Conservation (phyloP, 371 early-diverging fungal species). For the Capillidium rhysosporum region DNA sequence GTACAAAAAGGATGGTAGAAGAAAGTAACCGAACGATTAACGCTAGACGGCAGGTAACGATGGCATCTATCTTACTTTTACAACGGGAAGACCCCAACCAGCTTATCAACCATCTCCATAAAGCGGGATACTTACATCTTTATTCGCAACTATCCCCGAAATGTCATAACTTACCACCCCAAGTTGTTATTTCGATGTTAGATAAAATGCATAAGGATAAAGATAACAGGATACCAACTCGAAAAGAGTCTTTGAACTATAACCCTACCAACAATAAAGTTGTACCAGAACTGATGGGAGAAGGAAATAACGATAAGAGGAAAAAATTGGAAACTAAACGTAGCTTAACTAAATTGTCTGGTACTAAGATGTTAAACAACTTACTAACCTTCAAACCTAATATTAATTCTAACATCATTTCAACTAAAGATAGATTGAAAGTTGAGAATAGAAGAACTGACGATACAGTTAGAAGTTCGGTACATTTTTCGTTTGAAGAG, state of each 20-base stretch:
- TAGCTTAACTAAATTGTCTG: no score
- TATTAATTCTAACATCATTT: background rate
- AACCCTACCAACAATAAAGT: no score
- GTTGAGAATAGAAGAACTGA: background rate
- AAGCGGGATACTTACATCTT: background rate
- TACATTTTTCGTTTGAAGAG: constrained; percentile 1
- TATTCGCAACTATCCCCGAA: background rate
- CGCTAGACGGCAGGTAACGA: background rate
- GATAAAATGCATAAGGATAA: background rate
- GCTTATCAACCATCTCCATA: background rate
- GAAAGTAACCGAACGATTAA: background rate
- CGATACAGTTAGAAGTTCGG: background rate
- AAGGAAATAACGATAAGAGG: background rate
- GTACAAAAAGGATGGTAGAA: no score
- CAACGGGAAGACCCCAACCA: background rate
- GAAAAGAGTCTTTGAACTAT: background rate
- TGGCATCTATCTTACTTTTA: background rate
- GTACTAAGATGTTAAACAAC: background rate
- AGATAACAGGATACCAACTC: background rate
- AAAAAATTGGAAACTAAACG: background rate
- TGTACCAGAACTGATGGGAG: no score
- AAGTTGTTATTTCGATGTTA: background rate
- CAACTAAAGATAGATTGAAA: background rate
- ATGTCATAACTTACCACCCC: background rate
- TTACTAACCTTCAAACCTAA: background rate